Evolutionary conservation across 1,139 yeast species (phyloP).

Genomic region (Pichia sp.): DNA sequence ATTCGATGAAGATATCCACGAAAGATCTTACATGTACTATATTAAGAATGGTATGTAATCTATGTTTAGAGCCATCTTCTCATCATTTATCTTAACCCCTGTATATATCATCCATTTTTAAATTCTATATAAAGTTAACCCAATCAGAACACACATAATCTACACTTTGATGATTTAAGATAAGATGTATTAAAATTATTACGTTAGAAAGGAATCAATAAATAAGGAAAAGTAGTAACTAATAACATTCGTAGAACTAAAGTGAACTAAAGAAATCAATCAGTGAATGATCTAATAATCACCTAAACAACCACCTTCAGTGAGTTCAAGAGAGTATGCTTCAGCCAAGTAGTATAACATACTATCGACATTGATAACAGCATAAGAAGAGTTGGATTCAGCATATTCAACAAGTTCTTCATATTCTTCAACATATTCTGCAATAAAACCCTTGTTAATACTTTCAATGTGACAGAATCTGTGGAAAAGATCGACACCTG

Average conservation of each 20-base stretch:
- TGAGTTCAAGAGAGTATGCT: constrained; percentile 25
- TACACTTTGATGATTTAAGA: too few species aligned
- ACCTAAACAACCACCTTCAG: constrained; percentile 29
- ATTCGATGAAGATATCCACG: constrained; percentile 78
- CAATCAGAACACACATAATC: too few species aligned
- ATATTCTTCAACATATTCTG: constrained; percentile 31
- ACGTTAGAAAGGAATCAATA: too few species aligned
- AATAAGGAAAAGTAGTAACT: too few species aligned
- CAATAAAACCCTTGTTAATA: constrained; percentile 27
- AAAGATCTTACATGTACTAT: constrained; percentile 95
- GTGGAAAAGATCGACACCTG: constrained; percentile 32
- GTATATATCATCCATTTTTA: too few species aligned
- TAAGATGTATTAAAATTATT: too few species aligned
- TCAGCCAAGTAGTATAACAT: constrained; percentile 31
- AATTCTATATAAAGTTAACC: too few species aligned
- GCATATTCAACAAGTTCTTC: constrained; percentile 29
- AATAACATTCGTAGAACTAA: too few species aligned
- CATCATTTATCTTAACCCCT: constrained; percentile 17
- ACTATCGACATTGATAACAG: constrained; percentile 29
- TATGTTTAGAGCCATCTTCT: neutral
- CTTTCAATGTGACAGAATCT: constrained; percentile 31
- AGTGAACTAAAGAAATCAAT: too few species aligned
- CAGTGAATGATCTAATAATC: too few species aligned
- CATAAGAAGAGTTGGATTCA: constrained; percentile 27
- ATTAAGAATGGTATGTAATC: constrained; percentile 66